phyloP scores from a whole-genome alignment of 1,284 basidiomycete species.

The Cyathus olla region DNA sequence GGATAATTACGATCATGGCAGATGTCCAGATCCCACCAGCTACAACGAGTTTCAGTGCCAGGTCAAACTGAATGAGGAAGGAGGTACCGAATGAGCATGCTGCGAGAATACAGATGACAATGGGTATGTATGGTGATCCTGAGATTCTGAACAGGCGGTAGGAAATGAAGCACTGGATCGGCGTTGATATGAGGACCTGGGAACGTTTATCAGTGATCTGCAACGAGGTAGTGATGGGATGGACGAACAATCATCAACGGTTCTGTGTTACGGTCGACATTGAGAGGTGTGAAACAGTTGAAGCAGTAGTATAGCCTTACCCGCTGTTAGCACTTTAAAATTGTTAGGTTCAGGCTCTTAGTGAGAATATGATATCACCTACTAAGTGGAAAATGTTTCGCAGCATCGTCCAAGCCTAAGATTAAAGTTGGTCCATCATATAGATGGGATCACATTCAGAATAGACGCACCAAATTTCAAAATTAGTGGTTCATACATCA shows the following conservation, averaged over 20 bases:
- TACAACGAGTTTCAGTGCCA: constrained; percentile 3
- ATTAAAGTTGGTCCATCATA: neutral
- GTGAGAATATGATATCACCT: neutral
- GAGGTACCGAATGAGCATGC: constrained; percentile 23
- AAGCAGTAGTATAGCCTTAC: neutral
- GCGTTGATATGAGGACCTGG: constrained; percentile 40
- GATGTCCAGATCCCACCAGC: constrained; percentile 39
- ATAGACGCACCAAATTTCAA: constrained; percentile 24
- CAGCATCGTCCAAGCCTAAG: constrained; percentile 2
- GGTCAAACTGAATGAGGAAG: neutral
- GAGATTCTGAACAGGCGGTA: constrained; percentile 42
- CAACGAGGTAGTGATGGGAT: neutral
- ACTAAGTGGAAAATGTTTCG: constrained; percentile 4
- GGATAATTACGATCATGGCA: constrained; percentile 17
- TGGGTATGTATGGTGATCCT: constrained; percentile 23
- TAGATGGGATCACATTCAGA: neutral
- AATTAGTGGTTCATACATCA: constrained; percentile 36
- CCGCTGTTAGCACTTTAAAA: constrained; percentile 8
- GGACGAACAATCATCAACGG: constrained; percentile 7
- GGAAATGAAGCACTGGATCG: constrained; percentile 42
- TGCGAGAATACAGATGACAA: constrained; percentile 29
- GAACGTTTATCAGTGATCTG: neutral
- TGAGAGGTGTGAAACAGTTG: neutral
- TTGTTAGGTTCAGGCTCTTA: neutral
- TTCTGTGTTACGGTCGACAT: constrained; percentile 2